A percentile compares a stretch with the other conserved stretches of the same genome.
phyloP scores from a whole-genome alignment of 768 basidiomycete genomes.

The Lentinula sp. region DNA sequence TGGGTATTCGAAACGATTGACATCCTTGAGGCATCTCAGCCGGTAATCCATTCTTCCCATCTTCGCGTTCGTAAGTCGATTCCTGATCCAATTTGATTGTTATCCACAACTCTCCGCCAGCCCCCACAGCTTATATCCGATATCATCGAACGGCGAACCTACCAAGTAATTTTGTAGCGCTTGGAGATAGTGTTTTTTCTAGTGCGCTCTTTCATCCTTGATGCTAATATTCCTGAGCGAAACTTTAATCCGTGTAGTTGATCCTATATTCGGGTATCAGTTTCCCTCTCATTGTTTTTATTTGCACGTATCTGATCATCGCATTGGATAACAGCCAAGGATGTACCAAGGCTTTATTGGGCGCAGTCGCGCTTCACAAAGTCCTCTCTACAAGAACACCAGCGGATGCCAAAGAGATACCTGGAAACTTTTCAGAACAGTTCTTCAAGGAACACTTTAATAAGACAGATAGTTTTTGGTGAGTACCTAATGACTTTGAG shows the following conservation, averaged over 20 bases:
- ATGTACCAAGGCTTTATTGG: conserved; percentile 13
- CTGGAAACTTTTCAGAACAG: conserved; percentile 5
- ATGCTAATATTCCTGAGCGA: not conserved
- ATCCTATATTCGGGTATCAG: conserved; percentile 14
- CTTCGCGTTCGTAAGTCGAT: conserved; percentile 2
- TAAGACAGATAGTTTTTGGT: conserved; percentile 6
- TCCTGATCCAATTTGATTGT: not conserved
- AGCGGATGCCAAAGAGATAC: not conserved
- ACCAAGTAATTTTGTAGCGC: conserved; percentile 13
- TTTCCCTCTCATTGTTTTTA: not conserved
- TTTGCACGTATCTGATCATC: not conserved
- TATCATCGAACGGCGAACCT: conserved; percentile 10
- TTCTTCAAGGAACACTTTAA: conserved; percentile 8
- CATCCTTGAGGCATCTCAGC: conserved; percentile 5
- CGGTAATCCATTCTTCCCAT: not conserved
- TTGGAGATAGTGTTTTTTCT: conserved; percentile 11
- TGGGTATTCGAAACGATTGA: conserved; percentile 13
- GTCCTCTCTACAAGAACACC: not conserved
- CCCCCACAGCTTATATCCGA: conserved; percentile 9
- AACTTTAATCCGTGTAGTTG: not conserved
- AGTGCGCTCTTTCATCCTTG: not conserved
- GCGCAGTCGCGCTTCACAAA: conserved; percentile 9
- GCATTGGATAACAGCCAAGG: conserved; percentile 9
- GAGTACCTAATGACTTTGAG: not conserved
- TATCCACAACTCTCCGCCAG: not conserved